Evolutionary conservation across 1,284 basidiomycete genomes (phyloP).

Genomic region (Ceratobasidium sp.): DNA sequence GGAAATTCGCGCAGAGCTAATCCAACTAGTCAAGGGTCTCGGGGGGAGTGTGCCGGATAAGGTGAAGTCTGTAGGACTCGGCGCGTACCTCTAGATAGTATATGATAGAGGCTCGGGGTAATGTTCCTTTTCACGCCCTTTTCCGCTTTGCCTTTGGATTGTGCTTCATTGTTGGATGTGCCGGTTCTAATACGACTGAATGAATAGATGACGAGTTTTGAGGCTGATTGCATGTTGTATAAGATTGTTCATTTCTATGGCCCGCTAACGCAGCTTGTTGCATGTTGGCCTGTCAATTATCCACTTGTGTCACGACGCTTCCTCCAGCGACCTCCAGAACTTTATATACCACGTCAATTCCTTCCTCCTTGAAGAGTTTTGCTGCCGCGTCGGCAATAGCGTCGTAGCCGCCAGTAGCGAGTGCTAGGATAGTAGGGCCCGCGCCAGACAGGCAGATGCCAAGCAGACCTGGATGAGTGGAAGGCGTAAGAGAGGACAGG

Average conservation of each 20-base stretch:
- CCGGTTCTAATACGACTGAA: slow-evolving; percentile 20
- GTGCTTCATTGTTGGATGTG: slow-evolving; percentile 13
- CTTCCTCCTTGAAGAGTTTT: slow-evolving; percentile 76
- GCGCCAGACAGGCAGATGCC: slow-evolving; percentile 99
- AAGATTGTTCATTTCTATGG: neutral
- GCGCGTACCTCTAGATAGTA: slow-evolving; percentile 43
- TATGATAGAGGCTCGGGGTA: slow-evolving; percentile 3
- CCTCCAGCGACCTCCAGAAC: slow-evolving; percentile 75
- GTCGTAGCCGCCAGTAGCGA: slow-evolving; percentile 90
- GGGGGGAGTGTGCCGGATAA: slow-evolving; percentile 79
- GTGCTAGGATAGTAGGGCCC: slow-evolving; percentile 96
- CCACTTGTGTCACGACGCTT: slow-evolving; percentile 50
- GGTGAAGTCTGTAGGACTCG: slow-evolving; percentile 79
- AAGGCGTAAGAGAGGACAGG: slow-evolving; percentile 87
- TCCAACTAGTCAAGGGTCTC: slow-evolving; percentile 80
- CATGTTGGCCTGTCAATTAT: neutral
- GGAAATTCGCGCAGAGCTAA: slow-evolving; percentile 79
- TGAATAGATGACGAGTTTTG: slow-evolving; percentile 22
- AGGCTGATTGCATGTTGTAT: neutral
- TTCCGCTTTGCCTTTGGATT: slow-evolving; percentile 4
- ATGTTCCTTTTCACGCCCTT: neutral
- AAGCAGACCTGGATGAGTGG: slow-evolving; percentile 90
- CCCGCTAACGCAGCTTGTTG: neutral
- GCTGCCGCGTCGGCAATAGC: slow-evolving; percentile 85
- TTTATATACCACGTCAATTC: slow-evolving; percentile 87